Conservation (phyloP, 2,329 filamentous ascomycete species). For the Aspergillus fructus region DNA sequence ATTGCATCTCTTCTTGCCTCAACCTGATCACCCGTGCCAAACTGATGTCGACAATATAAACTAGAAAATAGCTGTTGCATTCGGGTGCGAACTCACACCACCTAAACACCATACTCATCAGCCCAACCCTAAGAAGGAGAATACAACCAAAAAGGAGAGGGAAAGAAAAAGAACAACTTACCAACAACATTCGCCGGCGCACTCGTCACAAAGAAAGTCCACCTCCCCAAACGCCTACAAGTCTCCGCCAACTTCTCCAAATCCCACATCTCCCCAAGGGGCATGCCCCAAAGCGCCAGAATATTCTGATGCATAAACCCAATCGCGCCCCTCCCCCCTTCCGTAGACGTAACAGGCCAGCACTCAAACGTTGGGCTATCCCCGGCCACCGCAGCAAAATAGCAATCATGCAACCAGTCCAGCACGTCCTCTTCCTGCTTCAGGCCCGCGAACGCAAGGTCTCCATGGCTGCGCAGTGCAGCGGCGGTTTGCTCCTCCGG, state of each 20-base stretch:
- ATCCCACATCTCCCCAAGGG: slow-evolving; percentile 48
- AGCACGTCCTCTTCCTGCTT: slow-evolving; percentile 56
- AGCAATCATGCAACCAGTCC: slow-evolving; percentile 68
- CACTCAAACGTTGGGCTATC: slow-evolving; percentile 66
- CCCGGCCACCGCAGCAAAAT: slow-evolving; percentile 65
- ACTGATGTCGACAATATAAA: no score
- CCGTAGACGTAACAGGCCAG: slow-evolving; percentile 49
- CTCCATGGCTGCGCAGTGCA: slow-evolving; percentile 36
- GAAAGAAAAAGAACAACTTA: slow-evolving; percentile 18
- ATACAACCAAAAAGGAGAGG: neutral
- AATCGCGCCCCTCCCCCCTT: slow-evolving; percentile 19
- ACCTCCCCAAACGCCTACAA: slow-evolving; percentile 38
- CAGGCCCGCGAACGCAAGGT: slow-evolving; percentile 50
- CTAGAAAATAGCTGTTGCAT: slow-evolving; percentile 36
- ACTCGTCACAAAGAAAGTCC: slow-evolving; percentile 45
- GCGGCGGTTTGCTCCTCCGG: slow-evolving; percentile 32
- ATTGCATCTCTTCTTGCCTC: neutral
- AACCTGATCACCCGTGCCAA: no score
- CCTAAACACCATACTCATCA: slow-evolving; percentile 17
- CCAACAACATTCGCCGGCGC: slow-evolving; percentile 42
- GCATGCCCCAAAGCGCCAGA: slow-evolving; percentile 46
- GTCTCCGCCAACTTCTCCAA: slow-evolving; percentile 37
- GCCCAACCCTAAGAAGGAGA: neutral
- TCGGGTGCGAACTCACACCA: slow-evolving; percentile 34
- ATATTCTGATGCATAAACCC: slow-evolving; percentile 42